Conservation (phyloP, 179 eudicot species). For the Actinidia polygama region DNA sequence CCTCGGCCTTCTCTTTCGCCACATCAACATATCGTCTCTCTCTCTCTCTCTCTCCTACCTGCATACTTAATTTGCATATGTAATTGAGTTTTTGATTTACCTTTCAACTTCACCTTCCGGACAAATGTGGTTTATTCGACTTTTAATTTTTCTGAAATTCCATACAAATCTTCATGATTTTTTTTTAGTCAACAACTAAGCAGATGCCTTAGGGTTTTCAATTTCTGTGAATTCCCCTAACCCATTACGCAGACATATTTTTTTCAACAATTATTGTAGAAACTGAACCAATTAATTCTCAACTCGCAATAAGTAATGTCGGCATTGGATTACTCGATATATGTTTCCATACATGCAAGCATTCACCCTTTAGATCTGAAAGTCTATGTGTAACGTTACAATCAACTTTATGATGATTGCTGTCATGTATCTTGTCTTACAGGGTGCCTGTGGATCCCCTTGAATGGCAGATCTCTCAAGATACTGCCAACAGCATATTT, state of each 20-base stretch:
- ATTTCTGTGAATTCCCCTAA: neutral
- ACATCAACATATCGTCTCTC: constrained; percentile 62
- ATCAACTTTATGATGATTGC: no score
- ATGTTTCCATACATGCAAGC: no score
- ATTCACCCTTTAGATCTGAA: neutral
- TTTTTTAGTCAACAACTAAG: neutral
- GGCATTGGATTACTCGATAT: no score
- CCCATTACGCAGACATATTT: neutral
- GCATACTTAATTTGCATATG: no score
- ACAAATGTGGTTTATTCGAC: neutral
- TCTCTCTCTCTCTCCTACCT: constrained; percentile 3
- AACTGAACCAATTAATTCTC: no score
- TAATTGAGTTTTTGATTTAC: no score
- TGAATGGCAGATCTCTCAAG: constrained; percentile 97
- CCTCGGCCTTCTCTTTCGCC: constrained; percentile 95
- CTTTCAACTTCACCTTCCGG: no score
- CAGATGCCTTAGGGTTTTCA: constrained; percentile 1
- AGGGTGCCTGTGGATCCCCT: constrained; percentile 97
- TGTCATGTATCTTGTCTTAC: neutral
- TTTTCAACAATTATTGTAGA: neutral
- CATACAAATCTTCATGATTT: no score
- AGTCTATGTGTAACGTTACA: no score
- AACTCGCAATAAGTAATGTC: no score
- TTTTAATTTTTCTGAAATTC: neutral
- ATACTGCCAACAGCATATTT: constrained; percentile 70